phyloP scores from a whole-genome alignment of 164 flowering plant genomes.

The Berberis vulgaris region DNA sequence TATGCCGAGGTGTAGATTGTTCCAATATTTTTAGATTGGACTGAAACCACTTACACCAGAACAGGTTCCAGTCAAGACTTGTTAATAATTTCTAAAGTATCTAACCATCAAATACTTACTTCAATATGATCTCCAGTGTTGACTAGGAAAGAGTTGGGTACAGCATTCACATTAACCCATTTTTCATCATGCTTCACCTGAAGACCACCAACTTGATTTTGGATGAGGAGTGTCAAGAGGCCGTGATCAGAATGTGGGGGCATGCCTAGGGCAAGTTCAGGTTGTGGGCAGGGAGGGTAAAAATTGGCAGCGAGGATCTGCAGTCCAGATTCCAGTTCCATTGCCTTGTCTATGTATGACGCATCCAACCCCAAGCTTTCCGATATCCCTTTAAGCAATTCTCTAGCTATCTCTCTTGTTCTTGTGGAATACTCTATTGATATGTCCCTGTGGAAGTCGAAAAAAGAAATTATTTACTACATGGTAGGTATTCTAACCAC shows the following conservation, averaged over 20 bases:
- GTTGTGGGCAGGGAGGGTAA: constrained; percentile 67
- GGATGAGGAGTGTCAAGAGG: constrained; percentile 45
- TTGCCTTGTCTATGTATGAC: constrained; percentile 21
- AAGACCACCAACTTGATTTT: constrained; percentile 51
- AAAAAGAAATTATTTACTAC: not conserved
- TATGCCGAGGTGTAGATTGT: too few species aligned
- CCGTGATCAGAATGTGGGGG: constrained; percentile 69
- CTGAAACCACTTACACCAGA: not conserved
- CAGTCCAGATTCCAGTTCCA: constrained; percentile 22
- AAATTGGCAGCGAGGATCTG: constrained; percentile 36
- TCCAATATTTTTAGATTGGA: not conserved
- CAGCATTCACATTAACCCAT: constrained; percentile 49
- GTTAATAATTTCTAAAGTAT: not conserved
- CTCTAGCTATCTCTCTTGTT: constrained; percentile 21
- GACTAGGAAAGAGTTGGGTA: constrained; percentile 48
- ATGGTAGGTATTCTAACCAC: too few species aligned
- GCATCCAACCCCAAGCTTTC: constrained; percentile 46
- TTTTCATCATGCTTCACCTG: constrained; percentile 47
- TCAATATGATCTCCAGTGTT: constrained; percentile 57
- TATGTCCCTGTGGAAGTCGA: constrained; percentile 28
- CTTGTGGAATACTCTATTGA: constrained; percentile 27
- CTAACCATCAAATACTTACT: constrained; percentile 14
- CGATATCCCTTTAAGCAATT: constrained; percentile 37
- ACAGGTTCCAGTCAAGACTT: not conserved
- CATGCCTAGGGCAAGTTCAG: constrained; percentile 54